Evolutionary conservation across 139 green algal genomes (phyloP), one percentile per base, ranked within the genome.

Genomic region (Coelastrella sp.): DNA sequence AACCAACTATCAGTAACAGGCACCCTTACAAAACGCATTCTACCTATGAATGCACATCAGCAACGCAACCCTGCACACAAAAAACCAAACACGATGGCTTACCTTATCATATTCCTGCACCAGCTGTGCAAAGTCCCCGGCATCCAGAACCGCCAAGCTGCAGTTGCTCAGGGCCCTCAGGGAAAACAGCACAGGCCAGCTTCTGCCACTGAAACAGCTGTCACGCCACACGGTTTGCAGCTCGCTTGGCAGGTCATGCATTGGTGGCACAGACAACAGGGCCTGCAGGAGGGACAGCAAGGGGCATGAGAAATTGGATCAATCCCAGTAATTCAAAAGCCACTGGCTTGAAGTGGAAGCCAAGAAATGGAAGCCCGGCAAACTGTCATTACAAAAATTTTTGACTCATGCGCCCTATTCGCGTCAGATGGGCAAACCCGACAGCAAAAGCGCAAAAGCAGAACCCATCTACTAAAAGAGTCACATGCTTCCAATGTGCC

Each of bases 81-180:
- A 32, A 64, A 73, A 47, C 4, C 7, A 85, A 1, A 54, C 19
- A 60, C 3, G 10, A 7, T 10, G 19, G 13, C 83, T 89, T 56
- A 89, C 84, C 84, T 58, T 71, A 19, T 57, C 56, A 20, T 89
- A 89, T 23, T 89, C 84, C n/a, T 82, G 20, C 20, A 89, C 17
- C 56, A 89, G 84, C 47, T 81, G 17, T 5, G 5, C 71, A 73
- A 82, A 89, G 7, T 14, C 23, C 6, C 81, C 84, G 16, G 84
- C 84, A 66, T 81, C 54, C 84, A 89, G 54, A 56, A 89, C 84
- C 71, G 71, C 14, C 84, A 89, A 58, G 71, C 84, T 89, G 84
- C 84, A 89, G 71, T 80, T 81, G 68, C 68, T 82, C 19, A 89
- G 84, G 32, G 84, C 84, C 5, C 84, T 74, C 19, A 89, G 8